Percentiles rank a stretch among this genome's conserved stretches.
These are phyloP conservation scores for Pseudocercospora cruenta DNA, from an alignment of 2,329 filamentous ascomycete species.

Conservation along the genomic window DNA sequence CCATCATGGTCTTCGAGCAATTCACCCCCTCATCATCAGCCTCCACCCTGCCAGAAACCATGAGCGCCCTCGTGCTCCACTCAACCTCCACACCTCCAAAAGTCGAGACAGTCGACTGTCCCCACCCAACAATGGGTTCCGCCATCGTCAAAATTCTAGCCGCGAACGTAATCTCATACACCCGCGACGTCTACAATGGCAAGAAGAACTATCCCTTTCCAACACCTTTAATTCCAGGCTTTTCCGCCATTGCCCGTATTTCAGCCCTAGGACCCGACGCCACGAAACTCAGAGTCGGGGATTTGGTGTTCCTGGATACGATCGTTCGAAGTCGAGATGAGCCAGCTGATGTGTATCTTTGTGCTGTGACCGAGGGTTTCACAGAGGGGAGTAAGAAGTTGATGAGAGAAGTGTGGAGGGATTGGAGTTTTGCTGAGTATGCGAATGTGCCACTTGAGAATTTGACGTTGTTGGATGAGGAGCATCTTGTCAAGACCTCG, in stretches of 20 bases:
- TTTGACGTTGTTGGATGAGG: constrained; percentile 40
- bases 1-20: background rate
- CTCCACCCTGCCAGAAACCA: constrained; percentile 15
- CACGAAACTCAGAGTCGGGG: constrained; percentile 38
- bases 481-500: no score
- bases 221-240: constrained; percentile 41
- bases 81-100: constrained; percentile 22
- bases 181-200: constrained; percentile 46
- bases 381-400: constrained; percentile 37
- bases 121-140: constrained; percentile 37
- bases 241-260: constrained; percentile 42
- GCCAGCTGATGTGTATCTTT: constrained; percentile 33
- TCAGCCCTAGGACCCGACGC: constrained; percentile 43
- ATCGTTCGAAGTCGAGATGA: constrained; percentile 45
- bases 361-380: constrained; percentile 39
- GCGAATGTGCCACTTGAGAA: constrained; percentile 45
- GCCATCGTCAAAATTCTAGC: constrained; percentile 44
- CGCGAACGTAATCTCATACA: constrained; percentile 46
- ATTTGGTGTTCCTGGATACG: constrained; percentile 46
- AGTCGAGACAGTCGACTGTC: constrained; percentile 20
- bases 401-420: constrained; percentile 43
- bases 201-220: constrained; percentile 39
- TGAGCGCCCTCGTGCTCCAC: constrained; percentile 23
- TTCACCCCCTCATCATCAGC: background rate
- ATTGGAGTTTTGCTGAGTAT: constrained; percentile 44